A percentile compares a stretch with the other conserved stretches of the same genome.
Evolutionary conservation across 441 rosid genomes (phyloP).

Genomic region (Populus hybrid): DNA sequence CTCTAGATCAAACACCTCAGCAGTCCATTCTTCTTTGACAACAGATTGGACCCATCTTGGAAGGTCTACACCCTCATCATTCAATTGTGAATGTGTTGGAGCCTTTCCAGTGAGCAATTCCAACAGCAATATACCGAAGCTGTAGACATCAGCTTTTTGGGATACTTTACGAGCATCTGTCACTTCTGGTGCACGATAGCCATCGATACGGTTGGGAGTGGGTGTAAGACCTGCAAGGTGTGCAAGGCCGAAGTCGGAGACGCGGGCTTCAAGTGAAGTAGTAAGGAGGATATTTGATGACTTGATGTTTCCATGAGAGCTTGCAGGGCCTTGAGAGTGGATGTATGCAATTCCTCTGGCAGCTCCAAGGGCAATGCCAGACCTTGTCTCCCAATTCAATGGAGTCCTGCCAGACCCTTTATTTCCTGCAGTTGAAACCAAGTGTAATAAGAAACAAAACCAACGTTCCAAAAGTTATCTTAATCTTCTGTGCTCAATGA

Average conservation of each 20-base stretch:
- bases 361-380: conserved; percentile 70
- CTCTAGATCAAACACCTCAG: conserved; percentile 85
- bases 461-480: conserved; percentile 19
- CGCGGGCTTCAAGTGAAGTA: conserved; percentile 58
- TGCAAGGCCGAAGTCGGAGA: conserved; percentile 85
- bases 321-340: conserved; percentile 60
- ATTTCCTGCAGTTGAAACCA: conserved; percentile 53
- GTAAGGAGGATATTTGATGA: conserved; percentile 81
- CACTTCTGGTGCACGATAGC: conserved; percentile 94
- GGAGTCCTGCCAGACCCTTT: conserved; percentile 80
- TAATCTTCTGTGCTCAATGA: background rate
- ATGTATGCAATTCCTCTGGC: conserved; percentile 75
- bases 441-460: background rate
- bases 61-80: conserved; percentile 88
- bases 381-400: conserved; percentile 73
- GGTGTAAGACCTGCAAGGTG: conserved; percentile 65
- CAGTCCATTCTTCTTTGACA: conserved; percentile 77
- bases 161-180: conserved; percentile 79
- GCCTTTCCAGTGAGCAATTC: conserved; percentile 93
- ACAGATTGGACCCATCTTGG: conserved; percentile 94
- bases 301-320: conserved; percentile 82
- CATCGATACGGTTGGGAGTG: conserved; percentile 66
- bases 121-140: conserved; percentile 82
- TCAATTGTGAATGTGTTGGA: conserved; percentile 65
- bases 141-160: conserved; percentile 90